Evolutionary conservation across 768 basidiomycete genomes (phyloP).

Genomic region (Serpula lacrymans): DNA sequence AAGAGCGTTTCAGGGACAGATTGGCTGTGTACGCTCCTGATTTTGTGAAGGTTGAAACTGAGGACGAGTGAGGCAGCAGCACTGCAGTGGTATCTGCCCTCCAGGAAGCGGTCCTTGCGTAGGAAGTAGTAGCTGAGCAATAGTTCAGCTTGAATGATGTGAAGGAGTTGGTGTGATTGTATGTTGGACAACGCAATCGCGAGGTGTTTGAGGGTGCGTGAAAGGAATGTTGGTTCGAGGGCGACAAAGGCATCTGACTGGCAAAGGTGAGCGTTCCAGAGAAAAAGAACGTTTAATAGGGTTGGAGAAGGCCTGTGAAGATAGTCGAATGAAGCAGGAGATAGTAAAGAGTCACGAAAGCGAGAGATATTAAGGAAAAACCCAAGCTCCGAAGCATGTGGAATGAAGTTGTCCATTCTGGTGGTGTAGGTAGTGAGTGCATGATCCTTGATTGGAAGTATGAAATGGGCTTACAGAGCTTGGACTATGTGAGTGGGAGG

Average conservation of each 20-base stretch:
- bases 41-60: slow-evolving; percentile 45
- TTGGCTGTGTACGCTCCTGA: slow-evolving; percentile 21
- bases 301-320: slow-evolving; percentile 48
- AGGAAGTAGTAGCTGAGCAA: slow-evolving; percentile 68
- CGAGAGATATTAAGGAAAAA: slow-evolving; percentile 59
- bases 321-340: slow-evolving; percentile 34
- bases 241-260: slow-evolving; percentile 34
- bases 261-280: slow-evolving; percentile 54
- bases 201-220: slow-evolving; percentile 44
- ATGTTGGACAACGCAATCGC: slow-evolving; percentile 39
- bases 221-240: slow-evolving; percentile 44
- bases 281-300: slow-evolving; percentile 45
- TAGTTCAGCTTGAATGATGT: slow-evolving; percentile 59
- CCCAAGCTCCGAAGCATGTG: slow-evolving; percentile 52
- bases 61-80: slow-evolving; percentile 45
- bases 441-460: too few relatives aligned
- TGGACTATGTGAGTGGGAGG: slow-evolving; percentile 29
- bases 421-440: too few relatives aligned
- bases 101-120: slow-evolving; percentile 52
- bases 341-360: slow-evolving; percentile 38
- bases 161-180: slow-evolving; percentile 39
- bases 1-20: slow-evolving; percentile 3
- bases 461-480: slow-evolving; percentile 27
- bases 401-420: slow-evolving; percentile 41
- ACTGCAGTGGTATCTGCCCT: slow-evolving; percentile 56